These are phyloP conservation scores for Suillus discolor DNA, from an alignment of 768 basidiomycete species.

Conservation along the genomic window DNA sequence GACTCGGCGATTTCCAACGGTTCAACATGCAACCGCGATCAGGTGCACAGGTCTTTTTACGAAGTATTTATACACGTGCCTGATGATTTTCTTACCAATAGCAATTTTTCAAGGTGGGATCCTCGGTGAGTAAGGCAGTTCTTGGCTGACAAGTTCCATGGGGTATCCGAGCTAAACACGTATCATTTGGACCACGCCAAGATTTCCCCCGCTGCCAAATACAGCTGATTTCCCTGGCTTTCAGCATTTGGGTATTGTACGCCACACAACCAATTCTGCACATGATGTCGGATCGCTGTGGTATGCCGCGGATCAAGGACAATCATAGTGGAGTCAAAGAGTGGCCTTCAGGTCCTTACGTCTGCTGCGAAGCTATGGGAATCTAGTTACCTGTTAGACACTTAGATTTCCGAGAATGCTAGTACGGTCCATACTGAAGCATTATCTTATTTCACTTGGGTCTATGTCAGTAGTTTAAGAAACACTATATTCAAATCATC, in stretches of 20 bases:
- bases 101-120: conserved; percentile 35
- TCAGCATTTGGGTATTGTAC: conserved; percentile 41
- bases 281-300: conserved; percentile 44
- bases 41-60: conserved; percentile 21
- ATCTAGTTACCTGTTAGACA: conserved; percentile 10
- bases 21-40: conserved; percentile 47
- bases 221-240: conserved; percentile 34
- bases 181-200: conserved; percentile 51
- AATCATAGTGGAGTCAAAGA: conserved; percentile 30
- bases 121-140: background rate
- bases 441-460: background rate
- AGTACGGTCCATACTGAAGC: conserved; percentile 23
- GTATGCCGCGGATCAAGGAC: conserved; percentile 31
- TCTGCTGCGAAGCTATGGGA: conserved; percentile 28
- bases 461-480: background rate
- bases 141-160: conserved; percentile 8
- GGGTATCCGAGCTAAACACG: conserved; percentile 55
- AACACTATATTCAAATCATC: conserved; percentile 16
- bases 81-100: background rate
- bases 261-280: conserved; percentile 39
- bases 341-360: conserved; percentile 33
- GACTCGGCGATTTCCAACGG: conserved; percentile 45
- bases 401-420: background rate
- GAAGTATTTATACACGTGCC: background rate
- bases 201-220: conserved; percentile 46